Base-by-base conservation (phyloP, 805 yeast species). In the Torulaspora indica region DNA sequence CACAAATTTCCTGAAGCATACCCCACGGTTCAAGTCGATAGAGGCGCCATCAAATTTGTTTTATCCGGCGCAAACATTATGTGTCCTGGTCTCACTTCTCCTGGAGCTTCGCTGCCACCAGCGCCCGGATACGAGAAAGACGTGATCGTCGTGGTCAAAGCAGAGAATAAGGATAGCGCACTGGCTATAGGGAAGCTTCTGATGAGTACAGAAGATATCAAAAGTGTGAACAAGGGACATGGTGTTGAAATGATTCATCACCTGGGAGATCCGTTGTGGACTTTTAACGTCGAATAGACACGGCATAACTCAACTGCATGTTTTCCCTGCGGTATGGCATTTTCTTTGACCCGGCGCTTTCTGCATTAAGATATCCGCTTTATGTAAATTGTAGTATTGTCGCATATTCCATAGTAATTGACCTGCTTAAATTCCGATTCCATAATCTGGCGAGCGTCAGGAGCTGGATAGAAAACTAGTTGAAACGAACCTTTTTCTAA, bases 11-110 rank as follows among this genome's bases (percentile, higher is more conserved):
- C 97, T 4, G 73, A 76, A 8, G 78, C 82, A 29, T 90, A 90
- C 69, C 96, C 96, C 17, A 69, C 77, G 28, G 95, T 90, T 35
- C 85, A 81, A 60, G 97, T 91, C 9, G 98, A 90, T 59, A 76
- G 96, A 62, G 98, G 98, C 46, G 98, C 98, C 40, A 90, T 90
- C 63, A 90, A 90, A 66, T 90, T 90, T 60, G 93, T 90, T 20
- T 70, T 90, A n/a, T 83, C 95, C 3, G 98, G 97, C 45, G 96
- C 97, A 23, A 90, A 90, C 60, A 85, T 90, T 58, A 90, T 90
- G 98, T 90, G 96, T 67, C 96, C 96, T 3, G 96, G 96, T 14
- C 74, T 88, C 51, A 88, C 96, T 0, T 81, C 93, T 14, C 74
- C 82, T 2, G 96, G 96, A 33, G 96, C 95, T 15, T 67, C 69